A percentile compares a stretch with the other conserved stretches of the same genome.
Evolutionary conservation across 208 protist genomes (phyloP).

Genomic region (Porcisia deanei): DNA sequence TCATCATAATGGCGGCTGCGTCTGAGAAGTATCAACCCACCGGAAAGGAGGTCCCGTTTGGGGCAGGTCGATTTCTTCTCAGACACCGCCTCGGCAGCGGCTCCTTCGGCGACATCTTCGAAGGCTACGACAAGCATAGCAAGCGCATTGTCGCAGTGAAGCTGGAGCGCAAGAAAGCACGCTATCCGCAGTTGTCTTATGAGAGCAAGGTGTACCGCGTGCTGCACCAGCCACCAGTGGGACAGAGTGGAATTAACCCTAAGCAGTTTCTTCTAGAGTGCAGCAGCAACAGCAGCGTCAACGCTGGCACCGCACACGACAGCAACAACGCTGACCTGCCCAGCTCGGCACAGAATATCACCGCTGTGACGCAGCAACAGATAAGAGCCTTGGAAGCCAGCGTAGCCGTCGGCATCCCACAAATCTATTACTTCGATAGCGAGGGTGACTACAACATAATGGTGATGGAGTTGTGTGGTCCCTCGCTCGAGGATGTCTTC

Average conservation of each 20-base stretch:
- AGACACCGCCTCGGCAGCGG: constrained; percentile 93
- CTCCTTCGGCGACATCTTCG: constrained; percentile 99
- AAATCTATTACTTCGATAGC: constrained; percentile 94
- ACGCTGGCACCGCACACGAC: constrained; percentile 4
- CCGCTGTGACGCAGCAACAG: neutral
- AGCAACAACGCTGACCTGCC: neutral
- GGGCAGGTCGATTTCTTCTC: constrained; percentile 58
- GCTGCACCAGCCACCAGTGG: constrained; percentile 63
- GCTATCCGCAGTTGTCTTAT: constrained; percentile 97
- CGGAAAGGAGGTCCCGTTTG: constrained; percentile 54
- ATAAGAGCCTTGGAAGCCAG: constrained; percentile 7
- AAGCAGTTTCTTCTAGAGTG: constrained; percentile 21
- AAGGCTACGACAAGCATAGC: constrained; percentile 73
- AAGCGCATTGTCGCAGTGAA: constrained; percentile 72
- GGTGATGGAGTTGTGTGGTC: constrained; percentile 92
- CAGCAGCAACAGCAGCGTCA: constrained; percentile 12
- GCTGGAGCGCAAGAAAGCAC: constrained; percentile 86
- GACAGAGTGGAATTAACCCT: constrained; percentile 35
- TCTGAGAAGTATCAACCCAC: constrained; percentile 22
- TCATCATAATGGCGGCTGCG: neutral
- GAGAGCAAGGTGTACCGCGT: constrained; percentile 93
- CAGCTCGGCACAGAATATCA: neutral
- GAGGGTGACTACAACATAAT: constrained; percentile 98
- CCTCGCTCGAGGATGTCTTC: constrained; percentile 90
- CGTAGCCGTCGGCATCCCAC: constrained; percentile 93